These are phyloP conservation scores for Plantago coronopus DNA, from an alignment of 305 asterid genomes.

Conservation along the genomic window DNA sequence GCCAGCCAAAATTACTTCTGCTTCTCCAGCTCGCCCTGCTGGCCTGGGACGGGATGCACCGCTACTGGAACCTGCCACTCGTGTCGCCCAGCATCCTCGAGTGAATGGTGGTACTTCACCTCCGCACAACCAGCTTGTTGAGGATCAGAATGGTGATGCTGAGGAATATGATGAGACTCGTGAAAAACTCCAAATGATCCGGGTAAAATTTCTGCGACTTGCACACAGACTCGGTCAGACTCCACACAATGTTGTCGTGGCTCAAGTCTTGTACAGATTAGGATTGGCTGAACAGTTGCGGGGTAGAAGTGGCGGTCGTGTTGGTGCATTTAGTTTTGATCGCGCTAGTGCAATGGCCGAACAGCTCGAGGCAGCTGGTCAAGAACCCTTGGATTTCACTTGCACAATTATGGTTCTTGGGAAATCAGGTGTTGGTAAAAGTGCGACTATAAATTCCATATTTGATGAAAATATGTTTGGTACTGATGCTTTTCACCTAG, in stretches of 20 bases:
- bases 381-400: slow-evolving; percentile 84
- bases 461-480: slow-evolving; percentile 80
- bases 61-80: slow-evolving; percentile 63
- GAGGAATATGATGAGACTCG: slow-evolving; percentile 98
- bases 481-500: slow-evolving; percentile 81
- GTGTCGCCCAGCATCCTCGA: slow-evolving; percentile 66
- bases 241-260: slow-evolving; percentile 97
- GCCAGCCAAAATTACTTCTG: slow-evolving; percentile 28
- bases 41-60: slow-evolving; percentile 95
- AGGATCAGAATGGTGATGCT: slow-evolving; percentile 69
- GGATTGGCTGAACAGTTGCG: slow-evolving; percentile 94
- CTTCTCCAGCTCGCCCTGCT: slow-evolving; percentile 62
- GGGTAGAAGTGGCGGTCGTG: slow-evolving; percentile 88
- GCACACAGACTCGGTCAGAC: slow-evolving; percentile 96
- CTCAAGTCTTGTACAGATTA: slow-evolving; percentile 89
- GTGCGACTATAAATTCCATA: slow-evolving; percentile 95
- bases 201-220: slow-evolving; percentile 89
- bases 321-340: slow-evolving; percentile 84
- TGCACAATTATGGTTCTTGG: slow-evolving; percentile 99
- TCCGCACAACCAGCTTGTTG: slow-evolving; percentile 62
- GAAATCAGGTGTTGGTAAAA: slow-evolving; percentile 95
- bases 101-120: slow-evolving; percentile 72
- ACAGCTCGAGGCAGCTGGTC: slow-evolving; percentile 92
- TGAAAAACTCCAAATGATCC: slow-evolving; percentile 96
- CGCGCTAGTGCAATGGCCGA: slow-evolving; percentile 99